Conservation (phyloP, 176 grass and related monocot species). For the Rhynchospora pubera region DNA sequence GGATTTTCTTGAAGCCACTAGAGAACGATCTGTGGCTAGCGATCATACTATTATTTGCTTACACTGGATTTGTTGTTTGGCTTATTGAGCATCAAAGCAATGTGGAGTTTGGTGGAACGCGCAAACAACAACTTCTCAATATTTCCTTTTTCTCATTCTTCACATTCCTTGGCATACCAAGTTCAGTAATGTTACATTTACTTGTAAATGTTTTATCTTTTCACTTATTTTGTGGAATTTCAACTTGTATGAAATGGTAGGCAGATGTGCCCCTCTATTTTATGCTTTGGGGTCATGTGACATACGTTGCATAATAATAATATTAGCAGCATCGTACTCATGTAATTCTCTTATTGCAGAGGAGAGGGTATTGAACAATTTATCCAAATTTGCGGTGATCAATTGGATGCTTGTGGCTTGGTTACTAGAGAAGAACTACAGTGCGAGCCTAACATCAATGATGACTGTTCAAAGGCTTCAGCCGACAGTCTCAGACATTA, state of each 20-base stretch:
- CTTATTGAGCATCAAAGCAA: slow-evolving; percentile 32
- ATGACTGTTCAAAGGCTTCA: slow-evolving; percentile 41
- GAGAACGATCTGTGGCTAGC: slow-evolving; percentile 27
- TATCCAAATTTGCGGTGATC: slow-evolving; percentile 37
- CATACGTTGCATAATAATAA: no score
- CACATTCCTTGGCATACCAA: no score
- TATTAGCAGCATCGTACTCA: background rate
- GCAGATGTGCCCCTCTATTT: no score
- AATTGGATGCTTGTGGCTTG: slow-evolving; percentile 38
- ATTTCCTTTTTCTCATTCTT: slow-evolving; percentile 4
- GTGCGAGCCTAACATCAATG: slow-evolving; percentile 43
- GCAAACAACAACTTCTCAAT: slow-evolving; percentile 22
- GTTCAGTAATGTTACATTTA: no score
- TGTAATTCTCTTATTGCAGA: background rate
- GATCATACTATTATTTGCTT: slow-evolving; percentile 27
- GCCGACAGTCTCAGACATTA: background rate
- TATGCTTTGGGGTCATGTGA: no score
- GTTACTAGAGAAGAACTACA: slow-evolving; percentile 40
- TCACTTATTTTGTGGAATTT: no score
- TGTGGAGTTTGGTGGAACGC: slow-evolving; percentile 24
- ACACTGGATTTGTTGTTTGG: slow-evolving; percentile 38
- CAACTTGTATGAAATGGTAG: no score
- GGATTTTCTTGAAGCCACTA: no score
- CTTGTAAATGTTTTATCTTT: no score
- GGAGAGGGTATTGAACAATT: background rate